Evolutionary conservation across 1,284 basidiomycete species (phyloP), one percentile per base, ranked within the genome.

Genomic region (Lignosus rhinocerotis): DNA sequence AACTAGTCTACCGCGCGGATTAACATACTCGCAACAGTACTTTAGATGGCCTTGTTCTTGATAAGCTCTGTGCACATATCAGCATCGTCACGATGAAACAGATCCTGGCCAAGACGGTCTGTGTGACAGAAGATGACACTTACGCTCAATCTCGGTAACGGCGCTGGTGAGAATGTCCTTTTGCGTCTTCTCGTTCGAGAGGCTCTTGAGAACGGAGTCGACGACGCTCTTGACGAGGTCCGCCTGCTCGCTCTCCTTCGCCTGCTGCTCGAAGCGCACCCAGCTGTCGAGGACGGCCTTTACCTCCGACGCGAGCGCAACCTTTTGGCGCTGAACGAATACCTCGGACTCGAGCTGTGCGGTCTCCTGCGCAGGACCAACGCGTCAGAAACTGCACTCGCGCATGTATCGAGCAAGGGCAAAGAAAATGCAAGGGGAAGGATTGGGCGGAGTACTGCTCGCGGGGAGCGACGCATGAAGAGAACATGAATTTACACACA

Each of bases 251-350:
- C 84, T 90, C 83, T 99, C 96, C 80, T 97, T 94, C 74, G 89
- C 83, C 76, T 96, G 93, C 73, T 97, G 95, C 82, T 99, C 96
- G 78, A 87, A 96, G 72, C 96, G 92, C 61, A 96, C 96, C 96
- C 96, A 98, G 73, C 91, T 93, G 83, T 99, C 97, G 60, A 99
- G 86, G 39, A 99, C 96, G 39, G 88, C 69, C 82, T 98, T 99
- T 75, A 98, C 82, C 80, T 99, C 97, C 51, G 89, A 67, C 39
- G 95, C 89, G 68, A 98, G 80, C 51, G 85, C 87, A 65, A 91
- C 88, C 78, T 93, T 92, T 81, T 99, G 96, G 70, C 87, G 84
- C 73, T 96, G 90, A 61, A 92, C 87, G 70, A 98, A 99, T 60
- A 92, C 89, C 70, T 93, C 88, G 68, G 91, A 83, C 79, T 99